These are phyloP conservation scores for Geotrichum histeridarum DNA, from an alignment of 1,139 yeast species.

Conservation along the genomic window DNA sequence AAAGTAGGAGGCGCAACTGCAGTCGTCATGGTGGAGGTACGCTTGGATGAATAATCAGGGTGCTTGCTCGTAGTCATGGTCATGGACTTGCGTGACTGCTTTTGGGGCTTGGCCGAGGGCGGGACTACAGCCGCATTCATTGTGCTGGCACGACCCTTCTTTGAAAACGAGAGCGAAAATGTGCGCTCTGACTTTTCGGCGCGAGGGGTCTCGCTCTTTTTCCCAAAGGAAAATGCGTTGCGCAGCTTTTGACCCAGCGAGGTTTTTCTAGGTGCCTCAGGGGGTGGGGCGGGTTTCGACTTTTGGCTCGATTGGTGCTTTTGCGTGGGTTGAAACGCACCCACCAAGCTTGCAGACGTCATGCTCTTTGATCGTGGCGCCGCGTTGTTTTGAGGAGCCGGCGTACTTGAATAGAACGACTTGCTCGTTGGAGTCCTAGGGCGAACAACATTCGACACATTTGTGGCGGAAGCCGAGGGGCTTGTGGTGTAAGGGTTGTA, in stretches of 20 bases:
- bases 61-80: slow-evolving; percentile 1
- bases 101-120: neutral
- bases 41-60: neutral
- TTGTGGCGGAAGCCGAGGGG: neutral
- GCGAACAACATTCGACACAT: neutral
- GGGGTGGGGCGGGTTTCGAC: neutral
- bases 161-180: slow-evolving; percentile 13
- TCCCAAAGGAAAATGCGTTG: slow-evolving; percentile 29
- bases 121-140: slow-evolving; percentile 10
- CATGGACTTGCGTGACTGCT: slow-evolving; percentile 13
- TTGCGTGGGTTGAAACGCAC: neutral
- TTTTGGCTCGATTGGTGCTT: neutral
- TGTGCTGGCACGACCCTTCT: slow-evolving; percentile 12
- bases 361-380: slow-evolving; percentile 12
- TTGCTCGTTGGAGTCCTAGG: neutral
- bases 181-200: slow-evolving; percentile 8
- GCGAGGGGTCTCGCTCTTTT: slow-evolving; percentile 3
- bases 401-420: neutral
- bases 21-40: slow-evolving; percentile 12
- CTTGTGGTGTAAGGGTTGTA: slow-evolving; percentile 9
- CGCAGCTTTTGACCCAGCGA: slow-evolving; percentile 25
- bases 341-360: slow-evolving; percentile 7
- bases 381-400: neutral
- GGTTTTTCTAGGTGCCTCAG: slow-evolving; percentile 6
- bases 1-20: slow-evolving; percentile 16